Evolutionary conservation across 768 basidiomycete species (phyloP).

Genomic region (Sporobolomyces roseus): DNA sequence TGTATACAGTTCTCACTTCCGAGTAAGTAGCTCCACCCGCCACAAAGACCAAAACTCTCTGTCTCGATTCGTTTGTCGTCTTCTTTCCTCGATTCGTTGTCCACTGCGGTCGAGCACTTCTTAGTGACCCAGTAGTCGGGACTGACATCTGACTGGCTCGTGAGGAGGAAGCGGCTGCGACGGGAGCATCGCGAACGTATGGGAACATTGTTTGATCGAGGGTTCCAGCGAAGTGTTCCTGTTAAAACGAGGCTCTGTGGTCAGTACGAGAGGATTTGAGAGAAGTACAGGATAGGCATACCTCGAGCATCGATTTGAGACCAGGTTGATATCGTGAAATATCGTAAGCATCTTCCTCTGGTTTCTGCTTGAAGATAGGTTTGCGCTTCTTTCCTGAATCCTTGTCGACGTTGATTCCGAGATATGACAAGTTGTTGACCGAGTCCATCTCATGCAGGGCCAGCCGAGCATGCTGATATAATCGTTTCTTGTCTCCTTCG

Average conservation of each 20-base stretch:
- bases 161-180: conserved; percentile 47
- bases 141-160: conserved; percentile 53
- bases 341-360: conserved; percentile 89
- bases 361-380: conserved; percentile 63
- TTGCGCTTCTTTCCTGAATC: conserved; percentile 67
- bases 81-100: conserved; percentile 36
- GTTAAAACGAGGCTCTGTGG: conserved; percentile 1
- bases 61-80: conserved; percentile 56
- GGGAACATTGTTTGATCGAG: conserved; percentile 80
- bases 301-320: conserved; percentile 76
- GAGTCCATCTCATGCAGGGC: conserved; percentile 87
- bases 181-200: conserved; percentile 71
- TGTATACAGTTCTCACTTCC: conserved; percentile 83
- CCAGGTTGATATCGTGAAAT: conserved; percentile 88
- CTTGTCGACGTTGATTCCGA: conserved; percentile 78
- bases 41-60: conserved; percentile 81
- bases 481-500: conserved; percentile 88
- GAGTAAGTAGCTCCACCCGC: conserved; percentile 95
- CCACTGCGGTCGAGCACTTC: conserved; percentile 56
- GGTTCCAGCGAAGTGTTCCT: conserved; percentile 79
- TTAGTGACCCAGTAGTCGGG: conserved; percentile 60
- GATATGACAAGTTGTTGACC: conserved; percentile 73
- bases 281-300: conserved; percentile 48
- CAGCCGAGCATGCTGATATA: conserved; percentile 91
- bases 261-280: neutral